Base-by-base conservation (phyloP, 371 early-diverging fungal species). In the Mortierella sp. region DNA sequence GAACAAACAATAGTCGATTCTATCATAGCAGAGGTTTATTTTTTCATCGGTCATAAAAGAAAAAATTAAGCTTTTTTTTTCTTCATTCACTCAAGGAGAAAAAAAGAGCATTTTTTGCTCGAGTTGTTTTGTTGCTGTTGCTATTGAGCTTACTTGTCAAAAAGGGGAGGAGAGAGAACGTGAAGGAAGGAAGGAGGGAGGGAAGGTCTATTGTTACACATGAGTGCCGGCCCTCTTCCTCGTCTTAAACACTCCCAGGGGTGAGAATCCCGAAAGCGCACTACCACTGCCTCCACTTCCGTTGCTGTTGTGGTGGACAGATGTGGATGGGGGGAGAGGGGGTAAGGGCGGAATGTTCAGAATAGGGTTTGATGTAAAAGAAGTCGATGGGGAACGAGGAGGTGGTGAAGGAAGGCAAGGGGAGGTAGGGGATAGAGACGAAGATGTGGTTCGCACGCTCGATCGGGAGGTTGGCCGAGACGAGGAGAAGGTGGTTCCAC, bases 171-270 rank as follows among this genome's bases (percentile, higher is more conserved):
- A n/a, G n/a, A n/a, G n/a, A n/a, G n/a, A n/a, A n/a, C n/a, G n/a
- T n/a, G n/a, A n/a, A n/a, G n/a, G n/a, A n/a, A n/a, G n/a, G n/a
- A 19, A 50, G 5, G 53, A 64, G 24, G 37, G 8, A 40, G 10
- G 6, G 37, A 19, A 21, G 31, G 2, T 21, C 24, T 37, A 21
- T 34, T 61, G 2, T 40, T 64, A 64, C 37, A 64, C 64, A 21
- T 21, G 37, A 4, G 82, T 82, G 3, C 75, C 79, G 28, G 82
- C 78, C 44, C 82, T 26, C 73, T 82, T 82, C 34, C 82, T 59
- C 16, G 78, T 71, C 54, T 48, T 77, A 70, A 82, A 77, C 24
- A 77, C 64, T 24, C 71, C 73, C 57, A 81, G 40, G 44, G 73
- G 54, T 24, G 73, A 82, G 69, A 82, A 78, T 16, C 82, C 77